A percentile compares a stretch with the other conserved stretches of the same genome.
These are phyloP conservation scores for Cinnamomum micranthum DNA, from an alignment of 164 flowering plant species.

Conservation along the genomic window DNA sequence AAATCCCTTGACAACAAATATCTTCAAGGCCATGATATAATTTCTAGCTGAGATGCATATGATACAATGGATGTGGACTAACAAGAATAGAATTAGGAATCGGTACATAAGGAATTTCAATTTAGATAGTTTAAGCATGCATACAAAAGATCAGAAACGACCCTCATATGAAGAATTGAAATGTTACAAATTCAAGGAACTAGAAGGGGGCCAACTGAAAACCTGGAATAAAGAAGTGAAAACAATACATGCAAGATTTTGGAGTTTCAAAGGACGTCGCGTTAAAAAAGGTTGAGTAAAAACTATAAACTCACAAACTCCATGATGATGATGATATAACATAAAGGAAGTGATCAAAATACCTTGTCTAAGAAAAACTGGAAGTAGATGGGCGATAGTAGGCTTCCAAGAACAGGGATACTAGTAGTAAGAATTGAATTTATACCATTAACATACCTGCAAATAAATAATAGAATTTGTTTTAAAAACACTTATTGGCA, in stretches of 20 bases:
- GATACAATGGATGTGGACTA: too few relatives aligned
- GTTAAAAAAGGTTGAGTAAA: not conserved
- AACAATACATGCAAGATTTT: not conserved
- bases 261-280: not conserved
- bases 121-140: too few relatives aligned
- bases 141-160: too few relatives aligned
- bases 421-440: conserved; percentile 79
- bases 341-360: conserved; percentile 5
- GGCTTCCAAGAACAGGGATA: conserved; percentile 86
- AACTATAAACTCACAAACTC: not conserved
- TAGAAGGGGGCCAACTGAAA: too few relatives aligned
- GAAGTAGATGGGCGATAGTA: conserved; percentile 84
- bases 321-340: not conserved
- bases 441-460: conserved; percentile 89
- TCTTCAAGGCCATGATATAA: too few relatives aligned
- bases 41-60: too few relatives aligned
- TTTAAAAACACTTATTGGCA: not conserved
- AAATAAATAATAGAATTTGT: conserved; percentile 10
- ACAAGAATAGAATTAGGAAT: too few relatives aligned
- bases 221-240: not conserved
- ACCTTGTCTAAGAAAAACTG: conserved; percentile 98
- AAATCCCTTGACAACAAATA: too few relatives aligned
- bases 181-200: too few relatives aligned
- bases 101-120: too few relatives aligned
- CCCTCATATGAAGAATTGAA: too few relatives aligned